Conservation (phyloP, 192 early-diverging fungal genomes). For the Dispira simplex region DNA sequence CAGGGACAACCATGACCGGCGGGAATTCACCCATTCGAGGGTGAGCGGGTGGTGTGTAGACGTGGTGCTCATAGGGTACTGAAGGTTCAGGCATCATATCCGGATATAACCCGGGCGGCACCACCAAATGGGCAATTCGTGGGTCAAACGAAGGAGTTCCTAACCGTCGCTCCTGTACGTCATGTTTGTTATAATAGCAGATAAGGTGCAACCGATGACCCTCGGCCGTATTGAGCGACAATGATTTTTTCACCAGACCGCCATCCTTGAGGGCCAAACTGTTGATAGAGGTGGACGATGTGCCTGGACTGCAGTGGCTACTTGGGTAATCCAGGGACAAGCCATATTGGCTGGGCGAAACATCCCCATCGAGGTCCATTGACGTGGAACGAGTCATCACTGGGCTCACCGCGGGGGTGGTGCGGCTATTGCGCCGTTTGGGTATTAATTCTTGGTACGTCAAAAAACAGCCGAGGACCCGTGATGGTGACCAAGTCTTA, state of each 20-base stretch:
- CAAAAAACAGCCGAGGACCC: constrained; percentile 76
- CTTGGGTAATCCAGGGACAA: constrained; percentile 9
- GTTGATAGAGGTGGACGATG: constrained; percentile 19
- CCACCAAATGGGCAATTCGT: constrained; percentile 40
- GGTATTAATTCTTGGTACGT: constrained; percentile 77
- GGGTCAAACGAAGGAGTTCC: constrained; percentile 50
- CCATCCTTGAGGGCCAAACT: constrained; percentile 42
- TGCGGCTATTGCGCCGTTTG: constrained; percentile 34
- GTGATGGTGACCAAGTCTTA: constrained; percentile 72
- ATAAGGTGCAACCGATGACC: constrained; percentile 77
- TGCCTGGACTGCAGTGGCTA: constrained; percentile 1
- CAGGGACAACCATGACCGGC: background rate
- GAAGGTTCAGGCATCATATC: constrained; percentile 40
- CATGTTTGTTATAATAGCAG: constrained; percentile 77
- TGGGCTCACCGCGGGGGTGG: constrained; percentile 20
- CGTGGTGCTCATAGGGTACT: background rate
- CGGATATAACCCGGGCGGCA: constrained; percentile 74
- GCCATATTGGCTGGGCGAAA: no score
- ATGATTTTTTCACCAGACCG: constrained; percentile 79
- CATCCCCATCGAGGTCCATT: constrained; percentile 11
- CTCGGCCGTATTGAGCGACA: constrained; percentile 66
- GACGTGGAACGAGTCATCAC: constrained; percentile 22
- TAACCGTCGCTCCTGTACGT: constrained; percentile 47
- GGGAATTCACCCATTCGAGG: background rate
- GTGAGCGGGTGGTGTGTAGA: background rate